Base-by-base conservation (phyloP, 257 asterid species). In the Gentiana macrophylla region DNA sequence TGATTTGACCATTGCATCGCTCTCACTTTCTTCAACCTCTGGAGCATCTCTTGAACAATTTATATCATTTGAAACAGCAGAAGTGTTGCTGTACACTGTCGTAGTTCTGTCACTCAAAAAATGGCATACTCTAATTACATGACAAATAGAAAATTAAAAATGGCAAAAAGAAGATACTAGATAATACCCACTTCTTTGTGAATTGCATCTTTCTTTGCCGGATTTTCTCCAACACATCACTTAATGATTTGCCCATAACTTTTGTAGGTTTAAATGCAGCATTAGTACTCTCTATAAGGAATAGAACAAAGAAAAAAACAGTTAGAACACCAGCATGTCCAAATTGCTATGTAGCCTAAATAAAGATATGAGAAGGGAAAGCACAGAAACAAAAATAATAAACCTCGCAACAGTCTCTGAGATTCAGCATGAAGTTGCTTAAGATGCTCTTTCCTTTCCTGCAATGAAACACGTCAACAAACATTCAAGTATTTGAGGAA, bases 341-440 rank as follows among this genome's bases (percentile, higher is more conserved):
- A 41, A 15, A 15, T 15, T 15, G 24, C 24, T 15, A 13, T 5
- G 33, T 15, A 56, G n/a, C 47, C 5, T 13, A 34, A 45, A 6
- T 32, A 2, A 8, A 41, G 43, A 37, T 47, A 8, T 12, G 12
- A 56, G 5, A 48, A 1, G 1, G 43, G 12, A 1, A 33, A 13
- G 33, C 12, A 32, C 6, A 6, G 12, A 13, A 47, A 37, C 6
- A 12, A 11, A 59, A 46, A 13, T 33, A 15, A 49, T 43, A 56
- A 53, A 87, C 98, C 98, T 83, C 97, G 72, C 64, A 87, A 68
- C 46, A 91, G 48, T 56, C 84, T 82, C 77, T 91, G 98, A 48
- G 97, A 75, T 65, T 91, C 98, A 67, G 83, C 93, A 67, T 91
- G 98, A 61, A 91, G 94, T 49, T 84, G 86, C 72, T 77, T 67